Percentiles rank a stretch among this genome's conserved stretches.
phyloP scores from a whole-genome alignment of 352 stramenopile species.

The Globisporangium nagaii region DNA sequence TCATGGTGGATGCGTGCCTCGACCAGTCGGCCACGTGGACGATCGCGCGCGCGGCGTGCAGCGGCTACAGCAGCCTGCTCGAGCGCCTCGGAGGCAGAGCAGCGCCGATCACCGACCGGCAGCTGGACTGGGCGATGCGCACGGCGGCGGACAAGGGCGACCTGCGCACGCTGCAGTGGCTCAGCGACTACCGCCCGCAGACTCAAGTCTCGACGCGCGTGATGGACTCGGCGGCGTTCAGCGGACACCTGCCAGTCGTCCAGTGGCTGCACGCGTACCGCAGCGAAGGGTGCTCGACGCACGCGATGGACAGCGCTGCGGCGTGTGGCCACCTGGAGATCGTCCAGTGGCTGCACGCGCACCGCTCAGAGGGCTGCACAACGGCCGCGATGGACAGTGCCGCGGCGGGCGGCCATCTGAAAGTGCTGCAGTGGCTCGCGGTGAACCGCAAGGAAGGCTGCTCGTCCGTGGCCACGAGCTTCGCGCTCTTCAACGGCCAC shows the following conservation, averaged over 20 bases:
- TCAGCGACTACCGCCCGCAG: constrained; percentile 46
- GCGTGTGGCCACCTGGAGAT: constrained; percentile 63
- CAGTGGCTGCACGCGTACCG: constrained; percentile 70
- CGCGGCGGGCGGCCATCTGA: constrained; percentile 55
- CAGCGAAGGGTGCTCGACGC: constrained; percentile 60
- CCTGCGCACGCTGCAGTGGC: constrained; percentile 54
- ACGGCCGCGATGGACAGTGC: constrained; percentile 70
- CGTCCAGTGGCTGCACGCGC: constrained; percentile 64
- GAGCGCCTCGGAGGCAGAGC: constrained; percentile 35
- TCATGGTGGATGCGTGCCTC: constrained; percentile 43
- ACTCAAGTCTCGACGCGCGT: constrained; percentile 52
- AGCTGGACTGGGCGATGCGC: constrained; percentile 67
- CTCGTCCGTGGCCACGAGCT: constrained; percentile 63
- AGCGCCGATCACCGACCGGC: constrained; percentile 31
- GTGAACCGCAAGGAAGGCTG: constrained; percentile 57
- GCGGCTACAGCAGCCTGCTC: constrained; percentile 47
- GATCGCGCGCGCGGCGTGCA: constrained; percentile 44
- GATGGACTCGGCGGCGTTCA: constrained; percentile 78
- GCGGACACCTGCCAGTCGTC: constrained; percentile 60
- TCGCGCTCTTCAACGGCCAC: constrained; percentile 65
- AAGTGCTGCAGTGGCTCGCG: constrained; percentile 62
- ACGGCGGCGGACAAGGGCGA: constrained; percentile 67
- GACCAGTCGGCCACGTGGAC: constrained; percentile 58
- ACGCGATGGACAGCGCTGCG: constrained; percentile 76
- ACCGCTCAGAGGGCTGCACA: constrained; percentile 64